Conservation (phyloP, 2,329 filamentous ascomycete genomes). For the Sarocladium oryzae region DNA sequence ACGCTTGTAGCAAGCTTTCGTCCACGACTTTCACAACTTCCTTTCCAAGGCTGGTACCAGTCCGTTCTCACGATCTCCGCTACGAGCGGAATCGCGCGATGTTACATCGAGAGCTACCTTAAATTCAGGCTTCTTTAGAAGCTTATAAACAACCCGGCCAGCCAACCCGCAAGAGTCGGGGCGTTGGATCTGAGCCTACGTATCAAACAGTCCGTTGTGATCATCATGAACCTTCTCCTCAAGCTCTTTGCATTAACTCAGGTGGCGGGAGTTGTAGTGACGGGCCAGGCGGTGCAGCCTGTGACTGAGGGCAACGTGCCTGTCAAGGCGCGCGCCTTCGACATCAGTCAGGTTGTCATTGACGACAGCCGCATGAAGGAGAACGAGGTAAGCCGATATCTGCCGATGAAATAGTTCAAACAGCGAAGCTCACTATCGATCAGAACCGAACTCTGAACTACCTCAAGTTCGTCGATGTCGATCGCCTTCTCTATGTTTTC, state of each 20-base stretch:
- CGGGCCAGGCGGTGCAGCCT: slow-evolving; percentile 1
- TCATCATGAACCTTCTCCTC: not conserved
- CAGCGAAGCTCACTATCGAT: no score
- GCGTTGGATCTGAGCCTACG: no score
- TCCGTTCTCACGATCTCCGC: not conserved
- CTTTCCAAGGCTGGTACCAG: not conserved
- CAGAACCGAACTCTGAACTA: slow-evolving; percentile 41
- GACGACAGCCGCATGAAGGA: slow-evolving; percentile 10
- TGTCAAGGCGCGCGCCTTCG: slow-evolving; percentile 7
- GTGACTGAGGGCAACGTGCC: not conserved
- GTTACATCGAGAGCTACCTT: not conserved
- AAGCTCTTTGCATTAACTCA: not conserved
- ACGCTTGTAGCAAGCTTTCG: not conserved
- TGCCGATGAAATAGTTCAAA: not conserved
- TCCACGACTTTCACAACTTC: not conserved
- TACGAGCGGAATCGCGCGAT: not conserved
- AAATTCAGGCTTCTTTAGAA: no score
- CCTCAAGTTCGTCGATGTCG: slow-evolving; percentile 36
- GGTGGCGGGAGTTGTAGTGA: not conserved
- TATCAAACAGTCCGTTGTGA: not conserved
- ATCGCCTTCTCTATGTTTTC: slow-evolving; percentile 43
- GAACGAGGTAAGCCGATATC: slow-evolving; percentile 5
- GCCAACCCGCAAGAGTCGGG: no score
- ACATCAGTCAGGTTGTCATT: slow-evolving; percentile 10
- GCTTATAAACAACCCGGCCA: no score